phyloP scores from a whole-genome alignment of 306 rosid species.

The Fragaria ananassa region DNA sequence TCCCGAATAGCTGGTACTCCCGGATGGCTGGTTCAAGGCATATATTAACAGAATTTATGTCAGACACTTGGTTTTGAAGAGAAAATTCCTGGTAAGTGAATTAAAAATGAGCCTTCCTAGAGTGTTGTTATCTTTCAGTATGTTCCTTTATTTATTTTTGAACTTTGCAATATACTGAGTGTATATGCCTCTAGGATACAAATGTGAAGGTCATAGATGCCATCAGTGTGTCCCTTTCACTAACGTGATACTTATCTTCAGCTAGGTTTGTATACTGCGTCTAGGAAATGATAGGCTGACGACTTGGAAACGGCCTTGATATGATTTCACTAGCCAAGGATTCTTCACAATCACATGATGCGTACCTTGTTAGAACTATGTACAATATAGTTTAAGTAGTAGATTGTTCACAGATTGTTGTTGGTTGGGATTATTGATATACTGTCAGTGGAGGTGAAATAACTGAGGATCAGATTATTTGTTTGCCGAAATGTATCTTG shows the following conservation, averaged over 20 bases:
- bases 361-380: background rate
- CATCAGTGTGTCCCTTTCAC: background rate
- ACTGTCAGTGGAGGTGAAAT: background rate
- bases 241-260: background rate
- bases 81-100: constrained; percentile 33
- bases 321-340: background rate
- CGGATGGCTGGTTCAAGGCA: no score
- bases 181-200: background rate
- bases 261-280: background rate
- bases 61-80: constrained; percentile 37
- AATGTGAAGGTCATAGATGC: background rate
- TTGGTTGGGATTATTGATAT: background rate
- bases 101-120: constrained; percentile 5
- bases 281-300: background rate
- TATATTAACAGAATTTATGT: constrained; percentile 24
- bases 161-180: constrained; percentile 7
- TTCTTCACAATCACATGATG: background rate
- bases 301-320: background rate
- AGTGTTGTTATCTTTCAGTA: background rate
- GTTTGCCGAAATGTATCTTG: background rate
- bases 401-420: background rate
- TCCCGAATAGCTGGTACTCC: no score
- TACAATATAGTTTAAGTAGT: background rate
- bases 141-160: no score
- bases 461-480: background rate